These are phyloP conservation scores for Penstemon barbatus DNA, from an alignment of 257 asterid genomes.

Conservation along the genomic window DNA sequence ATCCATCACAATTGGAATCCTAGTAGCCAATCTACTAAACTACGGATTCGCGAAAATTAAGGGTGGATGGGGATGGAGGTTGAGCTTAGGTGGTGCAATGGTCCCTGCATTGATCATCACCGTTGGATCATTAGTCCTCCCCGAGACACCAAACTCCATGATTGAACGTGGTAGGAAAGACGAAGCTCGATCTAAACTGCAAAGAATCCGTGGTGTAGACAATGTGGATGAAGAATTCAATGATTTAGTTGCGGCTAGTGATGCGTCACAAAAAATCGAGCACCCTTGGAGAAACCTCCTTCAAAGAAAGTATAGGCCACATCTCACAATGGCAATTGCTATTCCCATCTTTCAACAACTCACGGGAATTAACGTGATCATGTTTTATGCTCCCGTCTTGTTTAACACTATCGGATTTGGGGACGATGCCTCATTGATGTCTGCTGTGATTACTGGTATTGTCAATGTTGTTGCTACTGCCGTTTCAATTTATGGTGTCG, in stretches of 20 bases:
- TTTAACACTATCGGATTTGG: conserved; percentile 73
- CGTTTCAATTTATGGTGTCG: conserved; percentile 64
- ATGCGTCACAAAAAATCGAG: conserved; percentile 54
- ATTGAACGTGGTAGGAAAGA: conserved; percentile 67
- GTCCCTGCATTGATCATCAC: conserved; percentile 77
- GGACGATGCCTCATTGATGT: conserved; percentile 54
- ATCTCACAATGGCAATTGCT: conserved; percentile 66
- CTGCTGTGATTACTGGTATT: conserved; percentile 62
- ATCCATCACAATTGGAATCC: conserved; percentile 47
- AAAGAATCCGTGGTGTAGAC: conserved; percentile 52
- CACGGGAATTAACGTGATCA: conserved; percentile 78
- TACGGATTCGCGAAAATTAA: conserved; percentile 39
- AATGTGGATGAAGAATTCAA: conserved; percentile 71
- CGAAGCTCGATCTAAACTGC: conserved; percentile 47
- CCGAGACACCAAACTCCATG: conserved; percentile 83
- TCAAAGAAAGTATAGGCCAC: conserved; percentile 67
- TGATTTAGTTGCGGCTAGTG: conserved; percentile 70
- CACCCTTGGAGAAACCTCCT: conserved; percentile 76
- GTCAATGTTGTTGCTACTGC: conserved; percentile 57
- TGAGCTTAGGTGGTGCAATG: conserved; percentile 84
- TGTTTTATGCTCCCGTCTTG: conserved; percentile 81
- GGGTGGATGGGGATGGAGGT: conserved; percentile 73
- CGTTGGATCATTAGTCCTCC: conserved; percentile 69
- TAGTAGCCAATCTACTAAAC: conserved; percentile 45
- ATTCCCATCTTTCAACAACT: conserved; percentile 84